These are phyloP conservation scores for Hypomontagnella submonticulosa DNA, from an alignment of 495 filamentous ascomycete genomes.

Conservation along the genomic window DNA sequence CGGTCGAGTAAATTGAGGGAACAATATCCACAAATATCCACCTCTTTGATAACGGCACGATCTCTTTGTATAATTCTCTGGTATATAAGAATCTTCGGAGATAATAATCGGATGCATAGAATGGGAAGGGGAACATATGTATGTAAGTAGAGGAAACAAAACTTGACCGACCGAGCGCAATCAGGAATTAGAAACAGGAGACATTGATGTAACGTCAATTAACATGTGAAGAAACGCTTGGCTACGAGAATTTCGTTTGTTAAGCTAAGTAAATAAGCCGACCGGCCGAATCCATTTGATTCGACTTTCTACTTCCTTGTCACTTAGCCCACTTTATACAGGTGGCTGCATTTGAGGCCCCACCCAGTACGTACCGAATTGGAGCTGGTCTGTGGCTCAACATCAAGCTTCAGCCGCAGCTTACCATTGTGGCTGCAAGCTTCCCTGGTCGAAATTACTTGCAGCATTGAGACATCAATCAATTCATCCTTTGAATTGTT, in stretches of 20 bases:
- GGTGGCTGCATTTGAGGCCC: background rate
- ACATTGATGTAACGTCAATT: constrained; percentile 37
- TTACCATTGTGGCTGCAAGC: constrained; percentile 22
- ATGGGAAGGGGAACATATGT: constrained; percentile 12
- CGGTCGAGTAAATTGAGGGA: no score
- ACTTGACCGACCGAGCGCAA: constrained; percentile 21
- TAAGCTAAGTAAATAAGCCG: no score
- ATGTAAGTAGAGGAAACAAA: constrained; percentile 3
- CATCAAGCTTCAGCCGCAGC: constrained; percentile 25
- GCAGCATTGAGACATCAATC: no score
- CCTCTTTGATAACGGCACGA: background rate
- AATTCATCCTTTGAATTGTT: background rate
- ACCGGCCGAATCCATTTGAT: no score
- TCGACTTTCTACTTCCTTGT: background rate
- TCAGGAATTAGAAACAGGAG: constrained; percentile 14
- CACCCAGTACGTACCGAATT: background rate
- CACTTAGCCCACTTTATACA: background rate
- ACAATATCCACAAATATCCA: no score
- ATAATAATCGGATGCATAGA: background rate
- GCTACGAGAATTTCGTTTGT: constrained; percentile 11
- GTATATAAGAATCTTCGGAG: background rate
- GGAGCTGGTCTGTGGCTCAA: constrained; percentile 10
- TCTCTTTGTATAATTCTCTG: background rate
- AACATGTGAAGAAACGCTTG: constrained; percentile 39
- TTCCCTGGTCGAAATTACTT: constrained; percentile 29